Conservation (phyloP, 2,329 filamentous ascomycete genomes). For the Thielaviopsis ethacetica region DNA sequence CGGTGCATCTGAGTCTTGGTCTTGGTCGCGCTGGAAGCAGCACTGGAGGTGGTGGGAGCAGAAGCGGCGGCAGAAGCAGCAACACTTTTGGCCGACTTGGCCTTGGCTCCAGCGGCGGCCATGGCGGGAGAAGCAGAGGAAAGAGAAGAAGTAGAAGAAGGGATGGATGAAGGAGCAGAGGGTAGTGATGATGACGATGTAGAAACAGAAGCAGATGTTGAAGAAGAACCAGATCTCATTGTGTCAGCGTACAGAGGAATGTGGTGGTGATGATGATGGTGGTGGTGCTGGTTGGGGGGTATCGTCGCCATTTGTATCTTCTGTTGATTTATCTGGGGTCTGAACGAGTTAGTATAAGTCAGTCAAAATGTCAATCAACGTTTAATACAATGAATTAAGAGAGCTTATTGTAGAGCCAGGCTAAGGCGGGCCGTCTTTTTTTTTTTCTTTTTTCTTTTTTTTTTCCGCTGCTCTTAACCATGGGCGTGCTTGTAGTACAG, state of each 20-base stretch:
- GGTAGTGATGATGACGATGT: constrained; percentile 20
- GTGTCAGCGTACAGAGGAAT: constrained; percentile 33
- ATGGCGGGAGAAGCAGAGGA: constrained; percentile 44
- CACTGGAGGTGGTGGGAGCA: constrained; percentile 20
- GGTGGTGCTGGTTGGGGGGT: constrained; percentile 42
- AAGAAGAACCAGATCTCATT: constrained; percentile 8
- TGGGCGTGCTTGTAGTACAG: background rate
- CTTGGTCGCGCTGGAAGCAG: constrained; percentile 27
- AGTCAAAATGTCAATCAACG: background rate
- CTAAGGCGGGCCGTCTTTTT: constrained; percentile 1
- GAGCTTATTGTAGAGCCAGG: background rate
- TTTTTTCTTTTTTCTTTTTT: background rate
- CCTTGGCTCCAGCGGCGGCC: constrained; percentile 41
- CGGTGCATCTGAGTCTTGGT: constrained; percentile 77
- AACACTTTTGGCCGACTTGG: constrained; percentile 35
- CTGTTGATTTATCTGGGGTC: constrained; percentile 10
- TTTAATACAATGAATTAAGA: background rate
- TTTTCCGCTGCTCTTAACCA: background rate
- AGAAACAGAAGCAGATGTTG: constrained; percentile 1
- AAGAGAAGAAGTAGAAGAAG: constrained; percentile 49
- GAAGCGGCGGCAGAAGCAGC: background rate
- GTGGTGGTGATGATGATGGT: constrained; percentile 18
- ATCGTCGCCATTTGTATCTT: constrained; percentile 49
- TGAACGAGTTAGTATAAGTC: background rate
- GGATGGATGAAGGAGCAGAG: constrained; percentile 41